These are phyloP conservation scores for Penicillium sp. DNA, from an alignment of 2,329 filamentous ascomycete genomes.

Conservation along the genomic window DNA sequence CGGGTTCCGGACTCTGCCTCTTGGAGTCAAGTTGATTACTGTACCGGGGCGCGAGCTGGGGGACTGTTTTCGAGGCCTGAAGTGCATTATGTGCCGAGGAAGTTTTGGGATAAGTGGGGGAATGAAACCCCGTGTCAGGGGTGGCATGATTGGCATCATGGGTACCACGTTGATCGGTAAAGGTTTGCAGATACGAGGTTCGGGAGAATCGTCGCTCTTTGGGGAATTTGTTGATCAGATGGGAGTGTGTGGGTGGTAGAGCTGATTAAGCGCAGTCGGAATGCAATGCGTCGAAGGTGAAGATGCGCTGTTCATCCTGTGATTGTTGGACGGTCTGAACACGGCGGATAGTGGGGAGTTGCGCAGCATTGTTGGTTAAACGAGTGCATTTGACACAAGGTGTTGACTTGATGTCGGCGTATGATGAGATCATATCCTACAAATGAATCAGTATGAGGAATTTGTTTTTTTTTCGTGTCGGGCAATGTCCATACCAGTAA, in stretches of 20 bases:
- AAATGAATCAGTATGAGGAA: slow-evolving; percentile 4
- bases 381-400: slow-evolving; percentile 40
- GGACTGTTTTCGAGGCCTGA: slow-evolving; percentile 7
- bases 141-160: slow-evolving; percentile 26
- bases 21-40: slow-evolving; percentile 34
- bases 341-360: slow-evolving; percentile 40
- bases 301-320: slow-evolving; percentile 15
- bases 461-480: not conserved
- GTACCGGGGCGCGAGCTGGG: slow-evolving; percentile 12
- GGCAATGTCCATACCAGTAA: slow-evolving; percentile 31
- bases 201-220: not conserved
- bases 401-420: slow-evolving; percentile 40
- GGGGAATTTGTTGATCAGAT: not conserved
- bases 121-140: slow-evolving; percentile 16
- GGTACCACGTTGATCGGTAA: slow-evolving; percentile 10
- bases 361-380: slow-evolving; percentile 38
- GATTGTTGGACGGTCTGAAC: slow-evolving; percentile 18
- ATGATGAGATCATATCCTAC: slow-evolving; percentile 45
- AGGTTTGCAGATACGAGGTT: not conserved
- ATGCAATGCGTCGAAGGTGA: slow-evolving; percentile 38
- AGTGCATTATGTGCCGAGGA: slow-evolving; percentile 24
- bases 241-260: not conserved
- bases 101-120: slow-evolving; percentile 27
- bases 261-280: slow-evolving; percentile 25
- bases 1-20: slow-evolving; percentile 25